A percentile compares a stretch with the other conserved stretches of the same genome.
Conservation (phyloP, 2,329 filamentous ascomycete genomes). For the Berkeleyomyces rouxiae region DNA sequence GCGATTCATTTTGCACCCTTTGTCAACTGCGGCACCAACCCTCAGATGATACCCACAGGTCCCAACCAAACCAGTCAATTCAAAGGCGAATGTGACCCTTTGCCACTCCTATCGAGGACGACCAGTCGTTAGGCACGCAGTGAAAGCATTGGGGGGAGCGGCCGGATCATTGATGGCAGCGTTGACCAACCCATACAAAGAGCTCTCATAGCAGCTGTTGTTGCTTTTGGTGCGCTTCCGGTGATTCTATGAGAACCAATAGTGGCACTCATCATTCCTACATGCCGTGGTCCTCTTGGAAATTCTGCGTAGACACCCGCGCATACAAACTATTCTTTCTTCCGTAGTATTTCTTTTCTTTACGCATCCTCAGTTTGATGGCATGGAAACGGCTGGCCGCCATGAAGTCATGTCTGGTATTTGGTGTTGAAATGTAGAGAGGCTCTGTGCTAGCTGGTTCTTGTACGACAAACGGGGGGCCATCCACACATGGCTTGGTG, state of each 20-base stretch:
- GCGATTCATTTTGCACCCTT: slow-evolving; percentile 18
- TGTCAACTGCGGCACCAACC: slow-evolving; percentile 17
- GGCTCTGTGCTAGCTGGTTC: not conserved
- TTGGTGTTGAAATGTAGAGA: not conserved
- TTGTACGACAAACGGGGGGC: not conserved
- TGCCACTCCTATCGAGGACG: not conserved
- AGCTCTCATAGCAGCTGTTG: slow-evolving; percentile 11
- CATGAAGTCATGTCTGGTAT: not conserved
- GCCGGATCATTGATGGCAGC: slow-evolving; percentile 13
- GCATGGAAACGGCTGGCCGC: slow-evolving; percentile 5
- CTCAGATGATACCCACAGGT: slow-evolving; percentile 17
- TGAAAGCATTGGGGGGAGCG: slow-evolving; percentile 5
- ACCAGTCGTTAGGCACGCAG: not conserved
- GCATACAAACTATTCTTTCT: not conserved
- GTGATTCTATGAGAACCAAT: not conserved
- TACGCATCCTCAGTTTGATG: not conserved
- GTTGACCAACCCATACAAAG: slow-evolving; percentile 12
- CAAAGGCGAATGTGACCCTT: slow-evolving; percentile 15
- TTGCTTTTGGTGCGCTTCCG: slow-evolving; percentile 9
- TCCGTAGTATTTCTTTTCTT: not conserved
- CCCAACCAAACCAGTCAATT: slow-evolving; percentile 16
- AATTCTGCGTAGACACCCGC: not conserved
- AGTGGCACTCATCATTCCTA: not conserved
- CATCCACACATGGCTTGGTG: not conserved
- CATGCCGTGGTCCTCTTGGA: not conserved